Conservation (phyloP, 2,329 filamentous ascomycete genomes). For the Aureobasidium leucospermi region DNA sequence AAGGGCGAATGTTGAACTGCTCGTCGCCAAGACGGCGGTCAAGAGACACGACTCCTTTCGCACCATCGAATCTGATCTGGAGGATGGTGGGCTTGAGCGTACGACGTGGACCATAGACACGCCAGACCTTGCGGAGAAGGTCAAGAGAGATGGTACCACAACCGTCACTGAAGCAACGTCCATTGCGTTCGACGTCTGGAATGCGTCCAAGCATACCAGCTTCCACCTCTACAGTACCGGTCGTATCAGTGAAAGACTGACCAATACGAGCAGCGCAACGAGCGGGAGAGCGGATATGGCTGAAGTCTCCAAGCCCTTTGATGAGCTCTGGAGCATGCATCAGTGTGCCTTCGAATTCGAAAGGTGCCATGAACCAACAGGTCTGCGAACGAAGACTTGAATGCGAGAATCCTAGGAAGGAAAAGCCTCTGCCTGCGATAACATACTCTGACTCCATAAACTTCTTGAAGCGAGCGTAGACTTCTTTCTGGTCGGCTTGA, state of each 20-base stretch:
- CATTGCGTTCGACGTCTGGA: constrained; percentile 41
- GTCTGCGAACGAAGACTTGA: constrained; percentile 67
- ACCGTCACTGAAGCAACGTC: constrained; percentile 68
- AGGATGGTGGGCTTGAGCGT: constrained; percentile 54
- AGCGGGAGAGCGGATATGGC: constrained; percentile 45
- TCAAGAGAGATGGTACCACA: constrained; percentile 63
- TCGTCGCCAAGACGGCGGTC: constrained; percentile 55
- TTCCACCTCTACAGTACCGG: constrained; percentile 50
- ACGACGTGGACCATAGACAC: constrained; percentile 40
- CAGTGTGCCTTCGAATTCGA: constrained; percentile 28
- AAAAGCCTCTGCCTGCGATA: constrained; percentile 56
- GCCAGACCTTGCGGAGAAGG: constrained; percentile 55
- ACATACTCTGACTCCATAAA: constrained; percentile 53
- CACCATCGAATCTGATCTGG: constrained; percentile 66
- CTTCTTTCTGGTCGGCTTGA: constrained; percentile 38
- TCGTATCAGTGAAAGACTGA: constrained; percentile 68
- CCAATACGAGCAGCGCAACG: constrained; percentile 54
- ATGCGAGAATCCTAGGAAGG: constrained; percentile 71
- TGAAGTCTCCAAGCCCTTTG: constrained; percentile 43
- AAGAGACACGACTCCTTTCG: constrained; percentile 71
- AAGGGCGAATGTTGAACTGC: constrained; percentile 56
- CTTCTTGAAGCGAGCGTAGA: constrained; percentile 52
- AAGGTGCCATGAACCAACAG: constrained; percentile 57
- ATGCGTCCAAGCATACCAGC: constrained; percentile 23
- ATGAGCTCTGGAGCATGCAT: constrained; percentile 36